A percentile compares a stretch with the other conserved stretches of the same genome.
Evolutionary conservation across 768 basidiomycete genomes (phyloP).

Genomic region (Cytidiella melzeri): DNA sequence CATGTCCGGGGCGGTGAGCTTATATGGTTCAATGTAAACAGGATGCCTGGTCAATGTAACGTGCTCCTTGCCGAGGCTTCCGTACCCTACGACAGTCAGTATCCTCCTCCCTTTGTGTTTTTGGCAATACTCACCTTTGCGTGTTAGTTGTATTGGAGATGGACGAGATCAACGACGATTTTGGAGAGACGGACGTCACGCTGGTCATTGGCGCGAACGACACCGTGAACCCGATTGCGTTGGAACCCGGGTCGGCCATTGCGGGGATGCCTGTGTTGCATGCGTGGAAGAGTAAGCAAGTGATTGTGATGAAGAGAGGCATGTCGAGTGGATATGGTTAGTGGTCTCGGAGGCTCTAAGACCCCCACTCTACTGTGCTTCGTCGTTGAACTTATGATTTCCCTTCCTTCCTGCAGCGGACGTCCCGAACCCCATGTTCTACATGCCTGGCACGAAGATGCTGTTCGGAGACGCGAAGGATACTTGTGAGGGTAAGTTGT

Average conservation of each 20-base stretch:
- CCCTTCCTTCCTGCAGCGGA: slow-evolving; percentile 58
- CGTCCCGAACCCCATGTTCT: slow-evolving; percentile 92
- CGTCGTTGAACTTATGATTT: not conserved
- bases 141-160: slow-evolving; percentile 80
- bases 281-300: slow-evolving; percentile 91
- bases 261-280: slow-evolving; percentile 91
- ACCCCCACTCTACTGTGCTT: not conserved
- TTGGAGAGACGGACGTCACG: slow-evolving; percentile 82
- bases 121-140: not conserved
- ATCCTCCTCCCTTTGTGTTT: not conserved
- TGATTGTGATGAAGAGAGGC: slow-evolving; percentile 89
- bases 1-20: not conserved
- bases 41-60: slow-evolving; percentile 92
- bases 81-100: slow-evolving; percentile 82
- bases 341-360: slow-evolving; percentile 14
- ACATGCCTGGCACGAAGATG: slow-evolving; percentile 87
- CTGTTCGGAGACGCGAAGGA: slow-evolving; percentile 89
- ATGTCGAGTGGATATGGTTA: slow-evolving; percentile 83
- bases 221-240: slow-evolving; percentile 86
- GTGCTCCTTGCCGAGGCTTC: slow-evolving; percentile 88
- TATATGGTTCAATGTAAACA: slow-evolving; percentile 17
- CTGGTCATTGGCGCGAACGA: slow-evolving; percentile 91
- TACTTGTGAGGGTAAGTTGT: slow-evolving; percentile 67
- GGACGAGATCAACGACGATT: slow-evolving; percentile 95
- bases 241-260: slow-evolving; percentile 82